Evolutionary conservation across 176 grass and related monocot genomes (phyloP).

Genomic region (Triticum dicoccoides): DNA sequence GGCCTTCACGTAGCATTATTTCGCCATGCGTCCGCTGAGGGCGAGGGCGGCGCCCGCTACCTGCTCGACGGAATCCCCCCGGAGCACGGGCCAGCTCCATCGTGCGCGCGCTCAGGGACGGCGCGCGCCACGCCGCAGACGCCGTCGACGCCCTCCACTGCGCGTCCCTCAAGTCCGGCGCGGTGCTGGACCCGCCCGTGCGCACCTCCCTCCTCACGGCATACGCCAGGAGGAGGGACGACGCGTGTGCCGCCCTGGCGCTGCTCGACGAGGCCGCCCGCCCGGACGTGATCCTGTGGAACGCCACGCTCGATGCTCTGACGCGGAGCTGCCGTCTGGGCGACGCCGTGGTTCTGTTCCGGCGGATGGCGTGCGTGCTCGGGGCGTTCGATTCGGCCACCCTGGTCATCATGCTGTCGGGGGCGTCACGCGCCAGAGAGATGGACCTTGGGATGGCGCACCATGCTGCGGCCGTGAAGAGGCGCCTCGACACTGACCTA

Average conservation of each 20-base stretch:
- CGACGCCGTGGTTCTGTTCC: slow-evolving; percentile 40
- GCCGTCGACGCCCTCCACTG: no score
- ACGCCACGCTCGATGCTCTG: slow-evolving; percentile 45
- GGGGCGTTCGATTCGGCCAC: slow-evolving; percentile 53
- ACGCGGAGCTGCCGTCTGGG: slow-evolving; percentile 6
- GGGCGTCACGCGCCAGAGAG: slow-evolving; percentile 29
- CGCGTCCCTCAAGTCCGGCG: no score
- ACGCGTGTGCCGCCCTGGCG: slow-evolving; percentile 27
- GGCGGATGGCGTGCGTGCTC: neutral
- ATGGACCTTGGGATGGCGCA: neutral
- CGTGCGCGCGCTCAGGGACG: no score
- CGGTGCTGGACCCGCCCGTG: slow-evolving; percentile 19
- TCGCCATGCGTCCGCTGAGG: no score
- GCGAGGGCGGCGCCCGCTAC: no score
- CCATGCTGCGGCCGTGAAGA: slow-evolving; percentile 42
- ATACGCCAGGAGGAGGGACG: slow-evolving; percentile 39
- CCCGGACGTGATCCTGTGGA: slow-evolving; percentile 65
- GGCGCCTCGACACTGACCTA: slow-evolving; percentile 19
- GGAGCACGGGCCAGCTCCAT: no score
- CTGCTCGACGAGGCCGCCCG: slow-evolving; percentile 44
- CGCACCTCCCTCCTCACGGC: slow-evolving; percentile 59
- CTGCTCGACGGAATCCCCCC: no score
- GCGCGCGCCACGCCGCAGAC: no score
- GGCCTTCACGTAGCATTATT: no score
- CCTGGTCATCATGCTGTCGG: slow-evolving; percentile 55